Base-by-base conservation (phyloP, 176 grass and related monocot genomes). In the Poa annua region DNA sequence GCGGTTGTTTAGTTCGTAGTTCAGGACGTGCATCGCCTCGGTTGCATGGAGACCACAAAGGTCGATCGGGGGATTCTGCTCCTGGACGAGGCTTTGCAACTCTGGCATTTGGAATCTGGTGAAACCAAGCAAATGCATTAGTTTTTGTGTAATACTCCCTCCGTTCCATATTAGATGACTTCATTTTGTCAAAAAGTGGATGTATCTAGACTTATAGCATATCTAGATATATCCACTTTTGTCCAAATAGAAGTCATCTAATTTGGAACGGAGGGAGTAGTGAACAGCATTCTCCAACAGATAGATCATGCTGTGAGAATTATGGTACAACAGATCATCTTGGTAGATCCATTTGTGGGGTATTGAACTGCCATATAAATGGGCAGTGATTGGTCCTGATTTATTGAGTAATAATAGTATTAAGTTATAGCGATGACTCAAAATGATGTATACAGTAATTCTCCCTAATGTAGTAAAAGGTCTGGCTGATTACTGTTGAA, bases 21-120 rank as follows among this genome's bases (percentile, higher is more conserved):
- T 94, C 36, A 97, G 90, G 65, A 91, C 90, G 12, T 97, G 90
- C 70, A 94, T 87, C 0, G 90, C 95, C 85, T 97, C 90, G 4
- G 38, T 91, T 39, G 81, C 81, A 47, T 91, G 92, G 63, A 97
- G 92, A 49, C 86, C 92, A 0, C 88, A 91, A 16, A 97, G 90
- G 44, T 97, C 92, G 4, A 97, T 94, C 21, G 89, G 86, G 45
- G 76, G 90, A 55, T 94, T 91, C 85, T 89, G 89, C 63, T 89
- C 94, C 86, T 86, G 85, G 89, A 79, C 74, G 55, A 83, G 88
- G 65, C 84, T 85, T 80, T 92, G 89, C 49, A 87, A 71, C 36
- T 97, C 92, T 41, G 77, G 76, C 81, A 85, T 81, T 36, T 87
- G 86, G 67, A 87, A 33, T 73, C 85, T 94, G 81, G 57, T 92